phyloP scores from a whole-genome alignment of 108 stramenopile genomes.

The Conticribra weissflogii region DNA sequence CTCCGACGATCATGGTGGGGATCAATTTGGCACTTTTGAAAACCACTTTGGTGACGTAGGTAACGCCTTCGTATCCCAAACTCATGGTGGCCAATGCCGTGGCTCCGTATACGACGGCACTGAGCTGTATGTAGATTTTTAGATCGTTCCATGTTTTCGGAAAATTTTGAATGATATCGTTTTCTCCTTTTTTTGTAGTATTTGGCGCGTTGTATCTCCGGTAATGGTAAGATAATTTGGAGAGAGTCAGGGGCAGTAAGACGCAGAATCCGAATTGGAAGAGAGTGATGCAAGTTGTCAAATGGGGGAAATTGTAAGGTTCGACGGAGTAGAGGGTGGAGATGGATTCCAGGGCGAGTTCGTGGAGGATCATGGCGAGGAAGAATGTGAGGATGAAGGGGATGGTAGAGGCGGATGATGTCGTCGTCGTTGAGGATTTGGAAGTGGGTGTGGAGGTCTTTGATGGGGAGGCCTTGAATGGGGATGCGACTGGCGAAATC shows the following conservation, averaged over 20 bases:
- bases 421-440: neutral
- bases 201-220: too few relatives aligned
- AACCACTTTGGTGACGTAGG: constrained; percentile 77
- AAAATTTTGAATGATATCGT: constrained; percentile 44
- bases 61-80: constrained; percentile 56
- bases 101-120: constrained; percentile 63
- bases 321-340: constrained; percentile 45
- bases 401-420: constrained; percentile 13
- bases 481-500: too few relatives aligned
- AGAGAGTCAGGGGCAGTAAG: constrained; percentile 51
- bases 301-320: constrained; percentile 40
- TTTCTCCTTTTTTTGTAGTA: neutral
- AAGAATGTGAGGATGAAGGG: constrained; percentile 56
- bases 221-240: constrained; percentile 26
- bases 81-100: constrained; percentile 59
- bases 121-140: constrained; percentile 53
- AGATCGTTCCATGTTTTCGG: constrained; percentile 45
- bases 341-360: constrained; percentile 67
- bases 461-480: too few relatives aligned
- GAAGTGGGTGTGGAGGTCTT: neutral
- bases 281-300: constrained; percentile 58
- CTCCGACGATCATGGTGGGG: constrained; percentile 72
- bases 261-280: constrained; percentile 76
- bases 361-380: constrained; percentile 59
- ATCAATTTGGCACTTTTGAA: constrained; percentile 71